phyloP scores from a whole-genome alignment of 129 eudicot genomes.

The Flaveria ramosissima region DNA sequence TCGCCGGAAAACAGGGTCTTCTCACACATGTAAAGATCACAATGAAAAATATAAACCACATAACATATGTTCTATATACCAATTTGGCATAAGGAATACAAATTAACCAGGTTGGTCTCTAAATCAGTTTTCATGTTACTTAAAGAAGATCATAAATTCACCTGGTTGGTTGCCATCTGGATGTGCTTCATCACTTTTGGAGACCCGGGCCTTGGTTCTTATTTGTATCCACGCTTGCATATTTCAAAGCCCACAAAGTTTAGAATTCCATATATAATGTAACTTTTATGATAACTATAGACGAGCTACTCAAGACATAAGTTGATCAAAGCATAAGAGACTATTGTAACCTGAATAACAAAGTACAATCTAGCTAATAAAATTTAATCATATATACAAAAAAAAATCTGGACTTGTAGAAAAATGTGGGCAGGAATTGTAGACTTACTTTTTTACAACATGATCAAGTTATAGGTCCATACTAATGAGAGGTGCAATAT shows the following conservation, averaged over 20 bases:
- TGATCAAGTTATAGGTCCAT: no score
- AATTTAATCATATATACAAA: no score
- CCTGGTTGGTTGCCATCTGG: conserved; percentile 83
- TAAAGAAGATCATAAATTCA: conserved; percentile 51
- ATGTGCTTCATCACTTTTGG: conserved; percentile 83
- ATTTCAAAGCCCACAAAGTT: not conserved
- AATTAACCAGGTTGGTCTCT: not conserved
- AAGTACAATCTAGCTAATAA: no score
- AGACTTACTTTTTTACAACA: no score
- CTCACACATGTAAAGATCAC: conserved; percentile 51
- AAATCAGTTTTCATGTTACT: not conserved
- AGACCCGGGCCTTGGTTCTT: conserved; percentile 51
- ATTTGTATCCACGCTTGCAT: conserved; percentile 65
- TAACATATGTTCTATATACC: not conserved
- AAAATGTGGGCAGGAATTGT: no score
- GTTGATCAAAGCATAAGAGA: no score
- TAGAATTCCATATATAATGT: no score
- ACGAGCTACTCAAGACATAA: no score
- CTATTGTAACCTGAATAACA: no score
- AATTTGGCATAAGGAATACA: not conserved
- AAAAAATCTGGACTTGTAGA: no score
- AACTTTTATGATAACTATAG: no score
- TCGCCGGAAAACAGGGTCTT: conserved; percentile 79
- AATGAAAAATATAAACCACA: not conserved
- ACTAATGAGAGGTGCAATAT: no score